Conservation (phyloP, 2,329 filamentous ascomycete species). For the Didymella sp. region DNA sequence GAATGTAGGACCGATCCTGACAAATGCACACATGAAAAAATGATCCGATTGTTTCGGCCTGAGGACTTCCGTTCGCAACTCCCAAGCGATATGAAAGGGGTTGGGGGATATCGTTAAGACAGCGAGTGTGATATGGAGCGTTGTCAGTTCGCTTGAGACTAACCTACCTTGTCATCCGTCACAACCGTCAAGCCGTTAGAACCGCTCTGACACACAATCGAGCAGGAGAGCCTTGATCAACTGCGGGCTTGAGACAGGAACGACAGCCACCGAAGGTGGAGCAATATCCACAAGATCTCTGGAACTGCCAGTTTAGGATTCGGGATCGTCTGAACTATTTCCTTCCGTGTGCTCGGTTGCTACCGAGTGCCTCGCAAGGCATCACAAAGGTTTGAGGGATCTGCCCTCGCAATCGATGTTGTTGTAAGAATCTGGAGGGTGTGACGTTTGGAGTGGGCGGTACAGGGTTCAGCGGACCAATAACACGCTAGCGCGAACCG, state of each 20-base stretch:
- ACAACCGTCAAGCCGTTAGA: conserved; percentile 22
- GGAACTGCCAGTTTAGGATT: conserved; percentile 18
- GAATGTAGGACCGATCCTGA: conserved; percentile 2
- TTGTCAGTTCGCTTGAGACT: conserved; percentile 23
- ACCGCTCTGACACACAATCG: conserved; percentile 25
- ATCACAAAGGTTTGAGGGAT: conserved; percentile 44
- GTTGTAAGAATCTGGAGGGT: conserved; percentile 20
- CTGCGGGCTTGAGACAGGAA: conserved; percentile 14
- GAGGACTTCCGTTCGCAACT: conserved; percentile 1
- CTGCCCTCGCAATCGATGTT: conserved; percentile 36
- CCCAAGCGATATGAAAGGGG: conserved; percentile 19
- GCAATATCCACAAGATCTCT: conserved; percentile 21
- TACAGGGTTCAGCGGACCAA: conserved; percentile 18
- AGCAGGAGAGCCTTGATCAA: conserved; percentile 10
- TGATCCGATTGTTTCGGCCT: neutral
- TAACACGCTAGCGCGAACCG: conserved; percentile 27
- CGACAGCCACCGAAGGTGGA: conserved; percentile 18
- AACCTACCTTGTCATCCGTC: conserved; percentile 29
- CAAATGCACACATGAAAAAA: neutral
- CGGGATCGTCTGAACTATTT: conserved; percentile 29
- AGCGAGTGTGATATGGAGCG: conserved; percentile 9
- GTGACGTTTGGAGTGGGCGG: conserved; percentile 27
- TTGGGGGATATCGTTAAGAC: conserved; percentile 10
- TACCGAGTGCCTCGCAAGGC: conserved; percentile 39
- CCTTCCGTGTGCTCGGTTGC: conserved; percentile 38